Evolutionary conservation across 805 yeast genomes (phyloP).

Genomic region (Lachancea meyersii): DNA sequence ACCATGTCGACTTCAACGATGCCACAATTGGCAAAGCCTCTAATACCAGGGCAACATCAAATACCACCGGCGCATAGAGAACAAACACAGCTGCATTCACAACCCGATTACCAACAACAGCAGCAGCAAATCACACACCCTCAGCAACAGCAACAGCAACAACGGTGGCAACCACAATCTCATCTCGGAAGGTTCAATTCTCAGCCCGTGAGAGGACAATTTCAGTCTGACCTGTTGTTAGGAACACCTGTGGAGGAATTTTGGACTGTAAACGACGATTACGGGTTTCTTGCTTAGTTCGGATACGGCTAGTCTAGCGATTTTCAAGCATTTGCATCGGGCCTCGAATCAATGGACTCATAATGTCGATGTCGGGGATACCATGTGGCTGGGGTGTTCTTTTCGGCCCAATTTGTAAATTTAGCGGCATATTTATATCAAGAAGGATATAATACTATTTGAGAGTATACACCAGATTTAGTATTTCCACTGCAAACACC

Average conservation of each 20-base stretch:
- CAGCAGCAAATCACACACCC: conserved; percentile 1
- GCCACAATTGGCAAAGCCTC: neutral
- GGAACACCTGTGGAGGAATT: conserved; percentile 39
- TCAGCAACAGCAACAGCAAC: conserved; percentile 1
- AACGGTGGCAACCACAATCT: neutral
- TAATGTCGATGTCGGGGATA: too few relatives aligned
- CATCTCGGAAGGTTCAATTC: neutral
- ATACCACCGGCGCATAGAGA: neutral
- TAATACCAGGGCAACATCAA: neutral
- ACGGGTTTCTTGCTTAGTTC: conserved; percentile 39
- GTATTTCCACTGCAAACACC: too few relatives aligned
- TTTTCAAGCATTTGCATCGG: neutral
- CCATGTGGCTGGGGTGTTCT: too few relatives aligned
- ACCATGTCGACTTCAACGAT: neutral
- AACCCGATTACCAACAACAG: neutral
- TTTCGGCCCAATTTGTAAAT: too few relatives aligned
- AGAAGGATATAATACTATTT: too few relatives aligned
- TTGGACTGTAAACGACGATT: conserved; percentile 44
- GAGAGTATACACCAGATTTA: too few relatives aligned
- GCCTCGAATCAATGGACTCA: too few relatives aligned
- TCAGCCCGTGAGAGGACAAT: conserved; percentile 2
- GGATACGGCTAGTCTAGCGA: too few relatives aligned
- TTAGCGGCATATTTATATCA: too few relatives aligned
- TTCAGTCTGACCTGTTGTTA: conserved; percentile 10
- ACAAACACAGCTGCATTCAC: neutral